A percentile compares a stretch with the other conserved stretches of the same genome.
phyloP scores from a whole-genome alignment of 176 grass and related monocot genomes.

The Avena insularis region DNA sequence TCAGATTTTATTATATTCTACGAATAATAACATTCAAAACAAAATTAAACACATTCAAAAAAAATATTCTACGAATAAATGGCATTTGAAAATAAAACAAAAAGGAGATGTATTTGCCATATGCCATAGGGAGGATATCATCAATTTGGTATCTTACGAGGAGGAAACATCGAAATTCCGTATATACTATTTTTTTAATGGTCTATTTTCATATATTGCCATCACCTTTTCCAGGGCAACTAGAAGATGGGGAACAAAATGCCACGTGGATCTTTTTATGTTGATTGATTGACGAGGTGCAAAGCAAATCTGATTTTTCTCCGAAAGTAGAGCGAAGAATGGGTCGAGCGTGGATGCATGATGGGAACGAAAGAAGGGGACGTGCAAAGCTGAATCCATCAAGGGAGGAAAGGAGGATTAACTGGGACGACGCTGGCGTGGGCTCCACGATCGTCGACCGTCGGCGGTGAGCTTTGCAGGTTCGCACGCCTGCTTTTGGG shows the following conservation, averaged over 20 bases:
- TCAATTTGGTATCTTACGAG: too few relatives aligned
- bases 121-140: too few relatives aligned
- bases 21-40: not conserved
- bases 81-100: not conserved
- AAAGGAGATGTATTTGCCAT: too few relatives aligned
- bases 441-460: not conserved
- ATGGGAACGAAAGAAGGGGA: not conserved
- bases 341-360: not conserved
- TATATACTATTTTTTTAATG: too few relatives aligned
- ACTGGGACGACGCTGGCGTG: not conserved
- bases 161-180: too few relatives aligned
- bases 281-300: not conserved
- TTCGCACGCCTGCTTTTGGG: not conserved
- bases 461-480: not conserved
- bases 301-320: not conserved
- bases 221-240: too few relatives aligned
- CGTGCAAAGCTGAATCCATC: conserved; percentile 2
- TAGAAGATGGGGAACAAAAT: too few relatives aligned
- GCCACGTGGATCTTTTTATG: not conserved
- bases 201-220: too few relatives aligned
- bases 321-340: not conserved
- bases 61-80: not conserved
- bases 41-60: too few relatives aligned
- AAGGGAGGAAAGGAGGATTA: not conserved
- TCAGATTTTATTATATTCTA: not conserved